These are phyloP conservation scores for Populus davidiana DNA, from an alignment of 345 rosid genomes.

Conservation along the genomic window DNA sequence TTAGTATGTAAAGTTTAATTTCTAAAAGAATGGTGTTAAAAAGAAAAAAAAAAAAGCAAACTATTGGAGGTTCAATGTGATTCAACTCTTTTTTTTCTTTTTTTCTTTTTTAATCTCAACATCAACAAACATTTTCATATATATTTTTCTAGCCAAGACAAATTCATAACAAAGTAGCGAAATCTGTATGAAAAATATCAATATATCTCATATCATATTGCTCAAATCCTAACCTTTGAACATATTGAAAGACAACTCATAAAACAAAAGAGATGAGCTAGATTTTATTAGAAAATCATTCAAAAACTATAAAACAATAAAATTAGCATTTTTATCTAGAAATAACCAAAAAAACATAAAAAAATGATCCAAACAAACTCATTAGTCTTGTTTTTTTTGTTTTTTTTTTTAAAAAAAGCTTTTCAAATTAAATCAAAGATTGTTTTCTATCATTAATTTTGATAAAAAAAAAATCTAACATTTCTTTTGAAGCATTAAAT, in stretches of 20 bases:
- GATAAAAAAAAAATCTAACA: too few species aligned
- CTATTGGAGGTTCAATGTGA: not conserved
- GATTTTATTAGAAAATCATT: constrained; percentile 28
- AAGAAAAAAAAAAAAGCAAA: not conserved
- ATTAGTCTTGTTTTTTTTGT: not conserved
- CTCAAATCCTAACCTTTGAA: constrained; percentile 51
- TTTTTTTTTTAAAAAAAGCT: too few species aligned
- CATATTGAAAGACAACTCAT: constrained; percentile 43
- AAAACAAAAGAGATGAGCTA: constrained; percentile 34
- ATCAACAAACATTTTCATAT: not conserved
- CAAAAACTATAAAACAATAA: constrained; percentile 34
- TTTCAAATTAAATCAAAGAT: too few species aligned
- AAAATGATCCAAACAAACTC: not conserved
- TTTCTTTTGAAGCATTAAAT: too few species aligned
- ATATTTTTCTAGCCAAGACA: too few species aligned
- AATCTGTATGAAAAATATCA: constrained; percentile 4
- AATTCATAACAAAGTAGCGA: too few species aligned
- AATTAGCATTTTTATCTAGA: constrained; percentile 12
- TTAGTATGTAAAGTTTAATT: not conserved
- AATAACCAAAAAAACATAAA: not conserved
- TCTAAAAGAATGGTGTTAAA: not conserved
- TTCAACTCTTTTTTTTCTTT: rapidly evolving
- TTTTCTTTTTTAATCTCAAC: not conserved
- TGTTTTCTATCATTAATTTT: too few species aligned
- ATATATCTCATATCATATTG: constrained; percentile 54